Evolutionary conservation across 768 basidiomycete genomes (phyloP).

Genomic region (Termitomyces sp.): DNA sequence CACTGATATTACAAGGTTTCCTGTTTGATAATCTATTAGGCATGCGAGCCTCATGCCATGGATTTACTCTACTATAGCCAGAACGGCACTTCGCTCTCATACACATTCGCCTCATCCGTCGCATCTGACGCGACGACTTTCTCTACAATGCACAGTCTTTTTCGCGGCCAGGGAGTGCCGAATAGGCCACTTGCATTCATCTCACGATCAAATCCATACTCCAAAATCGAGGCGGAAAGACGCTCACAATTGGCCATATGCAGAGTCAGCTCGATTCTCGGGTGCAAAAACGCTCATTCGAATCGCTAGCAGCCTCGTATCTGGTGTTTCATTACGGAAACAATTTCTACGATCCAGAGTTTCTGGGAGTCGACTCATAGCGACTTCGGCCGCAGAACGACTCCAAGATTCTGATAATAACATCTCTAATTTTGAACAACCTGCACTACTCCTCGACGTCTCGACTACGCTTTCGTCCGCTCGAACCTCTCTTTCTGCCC

Average conservation of each 20-base stretch:
- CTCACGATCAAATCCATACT: not conserved
- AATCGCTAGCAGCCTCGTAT: too few species aligned
- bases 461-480: conserved; percentile 9
- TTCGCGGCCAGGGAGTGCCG: not conserved
- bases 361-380: not conserved
- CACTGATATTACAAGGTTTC: not conserved
- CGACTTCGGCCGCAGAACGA: conserved; percentile 1
- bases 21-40: conserved; percentile 23
- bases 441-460: not conserved
- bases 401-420: not conserved
- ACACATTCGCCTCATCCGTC: conserved; percentile 1
- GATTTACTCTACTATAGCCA: conserved; percentile 50
- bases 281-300: not conserved
- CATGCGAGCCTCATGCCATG: conserved; percentile 73
- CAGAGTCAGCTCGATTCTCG: not conserved
- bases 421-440: not conserved
- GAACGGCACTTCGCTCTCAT: conserved; percentile 24
- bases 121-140: not conserved
- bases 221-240: not conserved
- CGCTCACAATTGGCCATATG: not conserved
- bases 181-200: not conserved
- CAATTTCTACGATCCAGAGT: not conserved
- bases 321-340: not conserved
- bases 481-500: conserved; percentile 19
- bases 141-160: not conserved